Evolutionary conservation across 2,329 filamentous ascomycete species (phyloP).

Genomic region (Macrophomina phaseolina): DNA sequence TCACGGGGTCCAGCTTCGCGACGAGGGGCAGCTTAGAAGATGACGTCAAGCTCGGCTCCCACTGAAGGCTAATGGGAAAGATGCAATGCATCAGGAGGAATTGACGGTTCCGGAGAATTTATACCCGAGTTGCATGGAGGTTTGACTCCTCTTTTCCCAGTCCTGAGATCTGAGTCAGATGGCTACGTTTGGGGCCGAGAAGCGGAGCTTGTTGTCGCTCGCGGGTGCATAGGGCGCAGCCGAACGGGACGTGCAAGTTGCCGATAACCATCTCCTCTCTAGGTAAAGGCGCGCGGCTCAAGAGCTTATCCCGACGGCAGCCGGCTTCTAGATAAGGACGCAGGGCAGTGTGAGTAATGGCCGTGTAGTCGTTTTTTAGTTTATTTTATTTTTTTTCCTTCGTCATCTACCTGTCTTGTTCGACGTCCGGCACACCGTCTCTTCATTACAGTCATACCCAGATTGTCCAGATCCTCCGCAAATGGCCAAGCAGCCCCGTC

Average conservation of each 20-base stretch:
- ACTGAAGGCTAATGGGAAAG: neutral
- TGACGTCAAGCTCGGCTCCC: neutral
- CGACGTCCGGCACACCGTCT: neutral
- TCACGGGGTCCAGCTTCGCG: neutral
- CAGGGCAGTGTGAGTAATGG: neutral
- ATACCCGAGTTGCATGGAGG: neutral
- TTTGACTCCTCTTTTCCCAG: neutral
- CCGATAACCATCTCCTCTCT: neutral
- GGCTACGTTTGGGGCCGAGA: neutral
- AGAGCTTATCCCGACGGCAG: constrained; percentile 3
- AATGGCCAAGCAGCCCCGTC: neutral
- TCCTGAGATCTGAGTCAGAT: neutral
- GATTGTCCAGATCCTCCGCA: neutral
- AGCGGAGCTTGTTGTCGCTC: constrained; percentile 2
- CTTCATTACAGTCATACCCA: constrained; percentile 15
- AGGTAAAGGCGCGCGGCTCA: neutral
- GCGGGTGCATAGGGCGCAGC: neutral
- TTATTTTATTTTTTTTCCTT: neutral
- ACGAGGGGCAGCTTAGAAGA: neutral
- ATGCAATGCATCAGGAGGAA: neutral
- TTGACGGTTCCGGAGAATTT: neutral
- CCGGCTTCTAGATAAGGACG: neutral
- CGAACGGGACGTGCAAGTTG: too few relatives aligned
- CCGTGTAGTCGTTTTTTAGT: neutral
- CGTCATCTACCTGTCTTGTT: neutral